Conservation (phyloP, 768 basidiomycete genomes). For the Sporobolomyces phaffii region DNA sequence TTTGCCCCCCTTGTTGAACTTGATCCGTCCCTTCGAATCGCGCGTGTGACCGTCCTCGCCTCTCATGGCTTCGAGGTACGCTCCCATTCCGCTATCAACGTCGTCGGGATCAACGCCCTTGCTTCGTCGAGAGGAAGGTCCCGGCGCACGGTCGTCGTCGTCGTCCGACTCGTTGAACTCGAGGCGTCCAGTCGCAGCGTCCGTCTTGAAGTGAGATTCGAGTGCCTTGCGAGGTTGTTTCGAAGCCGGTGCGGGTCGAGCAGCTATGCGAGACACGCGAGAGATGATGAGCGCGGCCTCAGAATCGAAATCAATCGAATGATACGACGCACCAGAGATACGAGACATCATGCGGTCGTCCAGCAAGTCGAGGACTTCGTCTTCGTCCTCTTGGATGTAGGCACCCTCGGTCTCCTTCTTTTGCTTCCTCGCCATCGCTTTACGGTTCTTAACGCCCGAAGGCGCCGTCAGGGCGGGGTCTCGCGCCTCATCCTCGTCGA, state of each 20-base stretch:
- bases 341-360: constrained; percentile 56
- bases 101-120: constrained; percentile 52
- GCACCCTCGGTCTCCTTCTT: constrained; percentile 52
- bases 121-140: constrained; percentile 47
- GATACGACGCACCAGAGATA: constrained; percentile 45
- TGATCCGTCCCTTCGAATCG: constrained; percentile 73
- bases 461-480: constrained; percentile 7
- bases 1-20: constrained; percentile 96
- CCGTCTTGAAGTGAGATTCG: constrained; percentile 66
- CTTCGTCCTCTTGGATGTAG: constrained; percentile 75
- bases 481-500: constrained; percentile 42
- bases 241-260: constrained; percentile 15
- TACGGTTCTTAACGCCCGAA: constrained; percentile 55
- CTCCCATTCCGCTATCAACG: constrained; percentile 70
- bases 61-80: constrained; percentile 74
- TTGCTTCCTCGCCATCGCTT: constrained; percentile 44
- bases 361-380: constrained; percentile 91
- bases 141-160: constrained; percentile 59
- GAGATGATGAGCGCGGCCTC: not conserved
- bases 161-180: constrained; percentile 45
- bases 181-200: constrained; percentile 47
- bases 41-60: constrained; percentile 86
- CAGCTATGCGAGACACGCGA: constrained; percentile 2
- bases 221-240: constrained; percentile 24
- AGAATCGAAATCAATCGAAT: not conserved